Conservation (phyloP, 768 basidiomycete species). For the Tephrocybe rancida region DNA sequence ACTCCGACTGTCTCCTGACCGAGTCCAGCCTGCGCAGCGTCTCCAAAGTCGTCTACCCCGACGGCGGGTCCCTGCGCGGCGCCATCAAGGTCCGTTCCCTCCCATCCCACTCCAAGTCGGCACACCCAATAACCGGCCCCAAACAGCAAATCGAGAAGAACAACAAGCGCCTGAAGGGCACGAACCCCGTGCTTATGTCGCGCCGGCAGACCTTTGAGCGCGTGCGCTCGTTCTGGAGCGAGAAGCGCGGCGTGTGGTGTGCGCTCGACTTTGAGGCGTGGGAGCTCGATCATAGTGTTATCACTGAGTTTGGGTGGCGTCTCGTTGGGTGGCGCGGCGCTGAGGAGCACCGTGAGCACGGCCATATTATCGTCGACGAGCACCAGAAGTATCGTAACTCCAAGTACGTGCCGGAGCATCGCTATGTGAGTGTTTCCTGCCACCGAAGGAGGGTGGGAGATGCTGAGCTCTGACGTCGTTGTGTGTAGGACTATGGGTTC, state of each 20-base stretch:
- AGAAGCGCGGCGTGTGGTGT: slow-evolving; percentile 70
- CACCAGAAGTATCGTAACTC: slow-evolving; percentile 58
- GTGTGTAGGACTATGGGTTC: slow-evolving; percentile 67
- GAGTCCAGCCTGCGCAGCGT: slow-evolving; percentile 57
- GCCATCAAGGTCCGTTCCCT: slow-evolving; percentile 55
- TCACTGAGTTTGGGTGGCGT: slow-evolving; percentile 88
- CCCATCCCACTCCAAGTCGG: not conserved
- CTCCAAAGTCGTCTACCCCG: slow-evolving; percentile 57
- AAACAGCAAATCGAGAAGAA: slow-evolving; percentile 73
- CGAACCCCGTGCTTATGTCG: slow-evolving; percentile 52
- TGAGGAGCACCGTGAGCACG: slow-evolving; percentile 45
- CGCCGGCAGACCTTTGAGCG: slow-evolving; percentile 71
- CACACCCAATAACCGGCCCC: not conserved
- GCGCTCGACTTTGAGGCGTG: slow-evolving; percentile 85
- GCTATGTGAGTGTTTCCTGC: slow-evolving; percentile 46
- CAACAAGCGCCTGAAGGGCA: slow-evolving; percentile 75
- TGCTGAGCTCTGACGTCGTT: not conserved
- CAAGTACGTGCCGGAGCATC: slow-evolving; percentile 63
- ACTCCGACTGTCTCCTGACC: slow-evolving; percentile 75
- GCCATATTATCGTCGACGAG: slow-evolving; percentile 69
- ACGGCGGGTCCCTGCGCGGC: slow-evolving; percentile 54
- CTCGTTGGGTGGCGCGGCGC: slow-evolving; percentile 57
- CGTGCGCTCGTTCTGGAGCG: slow-evolving; percentile 62
- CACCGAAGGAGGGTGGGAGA: not conserved
- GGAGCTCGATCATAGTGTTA: slow-evolving; percentile 71